These are phyloP conservation scores for Phalaenopsis equestris DNA, from an alignment of 106 monocot species.

Conservation along the genomic window DNA sequence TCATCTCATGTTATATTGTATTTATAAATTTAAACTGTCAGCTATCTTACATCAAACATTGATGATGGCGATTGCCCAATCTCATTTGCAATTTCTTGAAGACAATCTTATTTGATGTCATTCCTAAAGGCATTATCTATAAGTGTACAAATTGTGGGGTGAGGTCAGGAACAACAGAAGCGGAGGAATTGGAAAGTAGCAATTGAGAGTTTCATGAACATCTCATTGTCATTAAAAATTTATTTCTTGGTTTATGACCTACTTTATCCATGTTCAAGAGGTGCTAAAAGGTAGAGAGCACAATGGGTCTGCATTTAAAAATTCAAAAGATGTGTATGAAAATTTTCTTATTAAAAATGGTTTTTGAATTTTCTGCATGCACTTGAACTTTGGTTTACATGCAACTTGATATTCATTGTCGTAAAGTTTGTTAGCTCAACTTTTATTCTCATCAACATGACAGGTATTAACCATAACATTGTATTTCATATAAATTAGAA, in stretches of 20 bases:
- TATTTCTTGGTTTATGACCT: no score
- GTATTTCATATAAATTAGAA: not conserved
- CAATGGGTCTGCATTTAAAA: not conserved
- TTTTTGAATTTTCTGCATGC: no score
- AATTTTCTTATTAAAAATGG: not conserved
- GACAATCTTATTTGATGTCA: not conserved
- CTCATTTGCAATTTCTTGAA: not conserved
- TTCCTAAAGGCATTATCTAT: not conserved
- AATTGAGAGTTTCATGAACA: not conserved
- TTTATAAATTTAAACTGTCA: no score
- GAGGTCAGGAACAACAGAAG: not conserved
- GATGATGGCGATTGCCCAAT: not conserved
- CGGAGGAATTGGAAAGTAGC: not conserved
- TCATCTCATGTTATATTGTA: no score
- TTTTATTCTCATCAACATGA: not conserved
- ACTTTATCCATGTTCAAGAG: no score
- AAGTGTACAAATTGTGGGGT: not conserved
- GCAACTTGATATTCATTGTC: not conserved
- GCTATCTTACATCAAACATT: not conserved
- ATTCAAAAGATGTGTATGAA: not conserved
- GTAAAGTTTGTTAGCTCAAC: not conserved
- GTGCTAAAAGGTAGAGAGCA: no score
- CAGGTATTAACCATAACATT: not conserved
- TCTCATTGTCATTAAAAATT: not conserved
- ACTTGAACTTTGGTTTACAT: not conserved